phyloP scores from a whole-genome alignment of 2,329 filamentous ascomycete genomes.

The Hypomyces perniciosus region DNA sequence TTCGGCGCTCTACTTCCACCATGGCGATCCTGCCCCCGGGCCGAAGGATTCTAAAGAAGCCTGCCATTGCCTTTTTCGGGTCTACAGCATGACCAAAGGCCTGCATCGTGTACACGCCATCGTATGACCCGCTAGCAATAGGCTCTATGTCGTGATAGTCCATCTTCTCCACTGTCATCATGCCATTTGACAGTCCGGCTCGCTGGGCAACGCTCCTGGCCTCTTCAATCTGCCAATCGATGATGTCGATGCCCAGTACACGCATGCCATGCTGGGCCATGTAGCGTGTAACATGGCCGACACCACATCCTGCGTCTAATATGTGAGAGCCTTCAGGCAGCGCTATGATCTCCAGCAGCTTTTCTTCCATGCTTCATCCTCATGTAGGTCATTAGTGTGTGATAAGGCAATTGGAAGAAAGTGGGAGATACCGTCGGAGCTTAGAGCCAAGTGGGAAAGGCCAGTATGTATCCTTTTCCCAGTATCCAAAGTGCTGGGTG shows the following conservation, averaged over 20 bases:
- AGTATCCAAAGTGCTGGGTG: conserved; percentile 46
- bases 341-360: conserved; percentile 31
- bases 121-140: conserved; percentile 33
- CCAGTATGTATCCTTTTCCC: conserved; percentile 37
- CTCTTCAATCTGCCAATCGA: conserved; percentile 40
- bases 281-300: conserved; percentile 42
- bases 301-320: conserved; percentile 47
- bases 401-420: conserved; percentile 9
- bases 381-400: conserved; percentile 22
- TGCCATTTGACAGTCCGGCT: conserved; percentile 26
- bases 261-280: conserved; percentile 37
- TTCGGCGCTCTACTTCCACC: conserved; percentile 27
- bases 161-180: conserved; percentile 34
- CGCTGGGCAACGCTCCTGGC: conserved; percentile 35
- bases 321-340: conserved; percentile 36
- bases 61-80: conserved; percentile 34
- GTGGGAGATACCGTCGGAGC: conserved; percentile 38
- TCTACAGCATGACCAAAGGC: conserved; percentile 49
- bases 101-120: conserved; percentile 52
- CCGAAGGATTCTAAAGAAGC: conserved; percentile 41
- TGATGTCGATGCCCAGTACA: conserved; percentile 44
- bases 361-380: too few species aligned
- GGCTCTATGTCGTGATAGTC: conserved; percentile 47
- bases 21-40: conserved; percentile 42
- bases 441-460: conserved; percentile 42